phyloP scores from a whole-genome alignment of 129 eudicot species.

The Centella asiatica region DNA sequence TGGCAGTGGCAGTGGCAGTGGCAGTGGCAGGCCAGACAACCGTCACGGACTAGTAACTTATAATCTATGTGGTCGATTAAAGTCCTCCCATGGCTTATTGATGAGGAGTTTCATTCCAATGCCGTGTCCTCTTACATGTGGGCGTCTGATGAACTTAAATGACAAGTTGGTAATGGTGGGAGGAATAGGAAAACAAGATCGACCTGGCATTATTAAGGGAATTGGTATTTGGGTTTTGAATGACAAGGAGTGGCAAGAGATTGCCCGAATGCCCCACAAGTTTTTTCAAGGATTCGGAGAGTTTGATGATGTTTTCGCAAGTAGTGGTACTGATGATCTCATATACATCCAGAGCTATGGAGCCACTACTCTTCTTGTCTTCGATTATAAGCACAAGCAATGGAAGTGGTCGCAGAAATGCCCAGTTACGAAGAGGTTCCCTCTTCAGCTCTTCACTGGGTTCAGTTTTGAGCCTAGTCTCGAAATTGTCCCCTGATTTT shows the following conservation, averaged over 20 bases:
- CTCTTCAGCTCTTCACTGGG: constrained; percentile 93
- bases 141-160: constrained; percentile 85
- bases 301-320: constrained; percentile 91
- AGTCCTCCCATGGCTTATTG: constrained; percentile 35
- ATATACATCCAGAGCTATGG: constrained; percentile 94
- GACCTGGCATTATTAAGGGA: constrained; percentile 79
- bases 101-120: constrained; percentile 44
- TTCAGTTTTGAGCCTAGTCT: constrained; percentile 94
- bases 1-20: no score
- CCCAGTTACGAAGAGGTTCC: constrained; percentile 86
- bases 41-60: constrained; percentile 71
- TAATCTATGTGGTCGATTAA: constrained; percentile 34
- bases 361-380: constrained; percentile 77
- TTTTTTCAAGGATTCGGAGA: constrained; percentile 96
- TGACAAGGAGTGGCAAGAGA: constrained; percentile 80
- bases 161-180: constrained; percentile 85
- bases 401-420: constrained; percentile 97
- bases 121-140: constrained; percentile 93
- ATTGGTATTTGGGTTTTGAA: constrained; percentile 81
- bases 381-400: constrained; percentile 48
- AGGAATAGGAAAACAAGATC: constrained; percentile 90
- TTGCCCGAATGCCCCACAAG: constrained; percentile 79
- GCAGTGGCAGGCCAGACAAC: constrained; percentile 45
- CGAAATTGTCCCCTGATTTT: constrained; percentile 50
- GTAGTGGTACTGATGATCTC: constrained; percentile 83